Percentiles rank a stretch among this genome's conserved stretches.
These are phyloP conservation scores for Aspergillus quadrilineatus DNA, from an alignment of 2,329 filamentous ascomycete species.

Conservation along the genomic window DNA sequence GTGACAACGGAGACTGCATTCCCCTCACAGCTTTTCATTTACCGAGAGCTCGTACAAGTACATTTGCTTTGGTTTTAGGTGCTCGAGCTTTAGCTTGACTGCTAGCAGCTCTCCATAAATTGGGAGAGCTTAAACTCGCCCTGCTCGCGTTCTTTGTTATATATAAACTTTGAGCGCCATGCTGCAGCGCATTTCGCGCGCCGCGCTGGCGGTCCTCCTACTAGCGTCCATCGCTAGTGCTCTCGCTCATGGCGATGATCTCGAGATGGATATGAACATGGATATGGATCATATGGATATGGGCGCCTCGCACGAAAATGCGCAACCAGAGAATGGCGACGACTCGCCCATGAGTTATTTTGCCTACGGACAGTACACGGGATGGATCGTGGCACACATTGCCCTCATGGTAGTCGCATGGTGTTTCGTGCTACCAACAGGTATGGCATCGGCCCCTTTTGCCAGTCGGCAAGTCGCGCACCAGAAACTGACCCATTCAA, in stretches of 20 bases:
- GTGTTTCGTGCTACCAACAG: slow-evolving; percentile 70
- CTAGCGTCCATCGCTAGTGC: slow-evolving; percentile 32
- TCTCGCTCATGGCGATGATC: slow-evolving; percentile 36
- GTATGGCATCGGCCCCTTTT: slow-evolving; percentile 48
- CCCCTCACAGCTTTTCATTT: background rate
- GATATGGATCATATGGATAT: slow-evolving; percentile 31
- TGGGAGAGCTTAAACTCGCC: background rate
- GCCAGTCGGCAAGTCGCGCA: background rate
- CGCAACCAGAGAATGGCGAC: slow-evolving; percentile 19
- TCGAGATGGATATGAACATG: slow-evolving; percentile 23
- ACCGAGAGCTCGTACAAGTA: slow-evolving; percentile 8
- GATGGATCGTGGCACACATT: slow-evolving; percentile 67
- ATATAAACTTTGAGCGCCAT: slow-evolving; percentile 19
- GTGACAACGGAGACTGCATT: slow-evolving; percentile 2
- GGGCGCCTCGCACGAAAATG: slow-evolving; percentile 22
- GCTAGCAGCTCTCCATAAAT: background rate
- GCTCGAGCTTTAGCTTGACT: slow-evolving; percentile 2
- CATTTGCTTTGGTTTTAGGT: background rate
- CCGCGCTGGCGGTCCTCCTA: slow-evolving; percentile 31
- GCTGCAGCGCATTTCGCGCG: slow-evolving; percentile 25
- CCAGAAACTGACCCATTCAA: slow-evolving; percentile 36
- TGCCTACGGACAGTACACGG: slow-evolving; percentile 40
- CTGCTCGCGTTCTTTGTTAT: background rate
- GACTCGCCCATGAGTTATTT: slow-evolving; percentile 46
- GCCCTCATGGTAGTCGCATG: slow-evolving; percentile 68